Evolutionary conservation across 768 basidiomycete species (phyloP).

Genomic region (Trametopsis cervina): DNA sequence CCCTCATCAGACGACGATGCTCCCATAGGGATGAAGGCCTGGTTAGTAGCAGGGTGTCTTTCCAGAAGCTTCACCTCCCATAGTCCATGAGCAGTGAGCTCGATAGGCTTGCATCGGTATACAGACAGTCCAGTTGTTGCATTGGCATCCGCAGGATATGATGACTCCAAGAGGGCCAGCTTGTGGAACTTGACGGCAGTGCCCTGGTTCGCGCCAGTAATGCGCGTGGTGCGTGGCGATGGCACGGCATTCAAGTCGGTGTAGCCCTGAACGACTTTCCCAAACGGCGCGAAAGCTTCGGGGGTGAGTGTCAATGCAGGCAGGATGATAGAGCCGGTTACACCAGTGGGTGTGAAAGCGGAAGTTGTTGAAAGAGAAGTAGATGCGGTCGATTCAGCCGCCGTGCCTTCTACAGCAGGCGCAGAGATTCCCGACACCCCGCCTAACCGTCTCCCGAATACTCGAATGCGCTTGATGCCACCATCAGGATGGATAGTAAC

Average conservation of each 20-base stretch:
- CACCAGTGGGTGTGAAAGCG: not conserved
- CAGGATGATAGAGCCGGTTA: no score
- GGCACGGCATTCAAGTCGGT: slow-evolving; percentile 54
- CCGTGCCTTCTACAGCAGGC: not conserved
- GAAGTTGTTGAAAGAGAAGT: not conserved
- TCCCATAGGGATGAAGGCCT: slow-evolving; percentile 94
- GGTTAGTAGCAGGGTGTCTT: slow-evolving; percentile 83
- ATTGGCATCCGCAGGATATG: slow-evolving; percentile 50
- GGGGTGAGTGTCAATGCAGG: slow-evolving; percentile 69
- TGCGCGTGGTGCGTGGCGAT: slow-evolving; percentile 53
- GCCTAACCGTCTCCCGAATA: slow-evolving; percentile 56
- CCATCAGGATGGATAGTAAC: slow-evolving; percentile 93
- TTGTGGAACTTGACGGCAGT: slow-evolving; percentile 94
- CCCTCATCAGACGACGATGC: slow-evolving; percentile 35
- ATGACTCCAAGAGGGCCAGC: slow-evolving; percentile 60
- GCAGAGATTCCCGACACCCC: slow-evolving; percentile 1
- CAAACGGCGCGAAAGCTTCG: slow-evolving; percentile 84
- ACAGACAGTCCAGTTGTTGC: slow-evolving; percentile 74
- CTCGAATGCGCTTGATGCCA: slow-evolving; percentile 87
- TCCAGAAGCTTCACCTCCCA: slow-evolving; percentile 73
- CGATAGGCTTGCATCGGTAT: slow-evolving; percentile 70
- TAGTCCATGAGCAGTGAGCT: slow-evolving; percentile 35
- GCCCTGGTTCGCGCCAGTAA: slow-evolving; percentile 82
- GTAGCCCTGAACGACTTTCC: slow-evolving; percentile 88
- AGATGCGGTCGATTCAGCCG: not conserved